These are phyloP conservation scores for Pseudogymnoascus sp. DNA, from an alignment of 2,329 filamentous ascomycete genomes.

Conservation along the genomic window DNA sequence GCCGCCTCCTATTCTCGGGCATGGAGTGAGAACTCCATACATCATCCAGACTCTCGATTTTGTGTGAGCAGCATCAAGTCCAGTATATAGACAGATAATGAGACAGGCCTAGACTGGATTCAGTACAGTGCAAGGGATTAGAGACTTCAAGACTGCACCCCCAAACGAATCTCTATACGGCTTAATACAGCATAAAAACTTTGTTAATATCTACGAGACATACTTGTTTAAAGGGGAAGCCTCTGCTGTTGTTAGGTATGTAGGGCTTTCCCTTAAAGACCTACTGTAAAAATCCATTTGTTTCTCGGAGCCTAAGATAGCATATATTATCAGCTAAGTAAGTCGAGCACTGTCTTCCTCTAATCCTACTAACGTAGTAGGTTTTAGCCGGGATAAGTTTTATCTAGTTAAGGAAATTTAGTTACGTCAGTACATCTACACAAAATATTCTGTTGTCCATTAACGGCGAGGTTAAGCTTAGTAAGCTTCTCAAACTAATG, in stretches of 20 bases:
- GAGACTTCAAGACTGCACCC: neutral
- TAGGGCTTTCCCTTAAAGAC: neutral
- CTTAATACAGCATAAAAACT: slow-evolving; percentile 1
- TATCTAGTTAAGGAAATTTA: neutral
- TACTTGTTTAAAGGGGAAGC: neutral
- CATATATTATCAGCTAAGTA: slow-evolving; percentile 10
- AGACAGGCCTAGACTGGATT: no score
- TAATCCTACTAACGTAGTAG: neutral
- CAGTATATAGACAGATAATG: no score
- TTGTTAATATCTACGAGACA: neutral
- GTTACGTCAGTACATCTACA: neutral
- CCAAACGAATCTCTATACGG: neutral
- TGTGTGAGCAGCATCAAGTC: no score
- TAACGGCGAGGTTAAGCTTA: neutral
- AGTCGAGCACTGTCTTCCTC: neutral
- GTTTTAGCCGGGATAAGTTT: neutral
- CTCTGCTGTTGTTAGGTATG: slow-evolving; percentile 4
- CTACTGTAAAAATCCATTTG: neutral
- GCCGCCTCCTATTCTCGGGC: no score
- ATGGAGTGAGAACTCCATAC: no score
- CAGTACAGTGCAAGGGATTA: neutral
- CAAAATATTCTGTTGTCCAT: neutral
- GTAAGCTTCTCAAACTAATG: neutral
- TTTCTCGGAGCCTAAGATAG: slow-evolving; percentile 3
- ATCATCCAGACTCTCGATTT: no score